phyloP scores from a whole-genome alignment of 1,139 yeast genomes.

The Meyerozyma athensensis region DNA sequence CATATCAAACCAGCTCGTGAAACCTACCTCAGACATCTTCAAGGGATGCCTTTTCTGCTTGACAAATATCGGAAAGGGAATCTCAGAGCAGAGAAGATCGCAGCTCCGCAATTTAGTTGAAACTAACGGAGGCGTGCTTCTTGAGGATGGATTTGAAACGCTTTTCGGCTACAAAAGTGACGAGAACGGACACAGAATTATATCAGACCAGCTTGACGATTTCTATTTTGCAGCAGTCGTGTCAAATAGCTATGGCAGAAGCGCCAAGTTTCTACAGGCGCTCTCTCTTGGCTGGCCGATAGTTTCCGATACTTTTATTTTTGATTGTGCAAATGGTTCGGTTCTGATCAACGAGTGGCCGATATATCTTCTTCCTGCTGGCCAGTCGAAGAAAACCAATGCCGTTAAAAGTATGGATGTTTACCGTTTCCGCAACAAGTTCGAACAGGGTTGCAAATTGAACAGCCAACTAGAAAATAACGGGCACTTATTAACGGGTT shows the following conservation, averaged over 20 bases:
- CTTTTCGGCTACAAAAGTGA: conserved; percentile 18
- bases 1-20: not conserved
- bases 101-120: conserved; percentile 32
- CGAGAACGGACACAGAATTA: conserved; percentile 13
- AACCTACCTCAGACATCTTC: not conserved
- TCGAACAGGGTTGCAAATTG: conserved; percentile 20
- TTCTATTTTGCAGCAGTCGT: conserved; percentile 61
- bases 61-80: conserved; percentile 10
- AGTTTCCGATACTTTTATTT: conserved; percentile 54
- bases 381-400: conserved; percentile 43
- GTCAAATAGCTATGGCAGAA: conserved; percentile 54
- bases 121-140: conserved; percentile 49
- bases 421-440: conserved; percentile 30
- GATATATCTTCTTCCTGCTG: conserved; percentile 67
- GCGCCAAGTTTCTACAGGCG: conserved; percentile 76
- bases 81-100: conserved; percentile 30
- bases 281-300: conserved; percentile 92
- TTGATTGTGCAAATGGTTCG: conserved; percentile 40
- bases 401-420: conserved; percentile 40
- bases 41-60: conserved; percentile 9
- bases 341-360: conserved; percentile 35
- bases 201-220: conserved; percentile 13
- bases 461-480: conserved; percentile 38
- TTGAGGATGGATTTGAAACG: conserved; percentile 44
- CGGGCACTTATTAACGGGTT: conserved; percentile 24